These are phyloP conservation scores for Rubroshorea leprosula DNA, from an alignment of 345 rosid species.

Conservation along the genomic window DNA sequence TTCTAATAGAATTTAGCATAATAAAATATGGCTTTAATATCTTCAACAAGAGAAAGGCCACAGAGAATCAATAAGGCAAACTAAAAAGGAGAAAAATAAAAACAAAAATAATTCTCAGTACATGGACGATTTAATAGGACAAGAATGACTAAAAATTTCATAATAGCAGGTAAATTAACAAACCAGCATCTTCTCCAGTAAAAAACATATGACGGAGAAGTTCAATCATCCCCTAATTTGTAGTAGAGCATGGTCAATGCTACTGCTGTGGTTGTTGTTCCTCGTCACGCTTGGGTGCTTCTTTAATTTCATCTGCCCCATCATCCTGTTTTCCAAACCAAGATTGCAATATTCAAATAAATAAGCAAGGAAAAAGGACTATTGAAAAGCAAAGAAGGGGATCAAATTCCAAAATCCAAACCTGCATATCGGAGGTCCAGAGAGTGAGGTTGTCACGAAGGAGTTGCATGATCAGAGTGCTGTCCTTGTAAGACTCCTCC, in stretches of 20 bases:
- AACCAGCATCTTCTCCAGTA: conserved; percentile 44
- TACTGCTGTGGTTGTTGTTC: conserved; percentile 24
- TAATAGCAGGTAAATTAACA: conserved; percentile 28
- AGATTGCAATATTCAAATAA: background rate
- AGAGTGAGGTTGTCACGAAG: conserved; percentile 94
- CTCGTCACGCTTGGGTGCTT: conserved; percentile 64
- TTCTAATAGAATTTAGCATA: no score
- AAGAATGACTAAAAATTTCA: conserved; percentile 35
- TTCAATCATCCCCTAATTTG: conserved; percentile 28
- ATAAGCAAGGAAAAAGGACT: background rate
- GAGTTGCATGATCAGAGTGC: conserved; percentile 97
- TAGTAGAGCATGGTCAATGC: conserved; percentile 31
- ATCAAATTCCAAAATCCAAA: conserved; percentile 14
- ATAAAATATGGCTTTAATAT: no score
- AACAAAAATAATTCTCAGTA: conserved; percentile 15
- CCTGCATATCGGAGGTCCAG: conserved; percentile 99
- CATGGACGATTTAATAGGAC: conserved; percentile 34
- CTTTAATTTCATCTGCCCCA: conserved; percentile 84
- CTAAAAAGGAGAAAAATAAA: background rate
- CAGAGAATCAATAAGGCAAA: conserved; percentile 15
- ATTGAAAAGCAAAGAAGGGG: background rate
- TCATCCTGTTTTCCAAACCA: conserved; percentile 49
- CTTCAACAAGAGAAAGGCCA: background rate
- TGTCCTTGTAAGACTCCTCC: conserved; percentile 94
- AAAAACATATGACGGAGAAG: conserved; percentile 61